Percentiles rank a stretch among this genome's conserved stretches.
These are phyloP conservation scores for Amaranthus palmeri DNA, from an alignment of 148 eudicot genomes.

Conservation along the genomic window DNA sequence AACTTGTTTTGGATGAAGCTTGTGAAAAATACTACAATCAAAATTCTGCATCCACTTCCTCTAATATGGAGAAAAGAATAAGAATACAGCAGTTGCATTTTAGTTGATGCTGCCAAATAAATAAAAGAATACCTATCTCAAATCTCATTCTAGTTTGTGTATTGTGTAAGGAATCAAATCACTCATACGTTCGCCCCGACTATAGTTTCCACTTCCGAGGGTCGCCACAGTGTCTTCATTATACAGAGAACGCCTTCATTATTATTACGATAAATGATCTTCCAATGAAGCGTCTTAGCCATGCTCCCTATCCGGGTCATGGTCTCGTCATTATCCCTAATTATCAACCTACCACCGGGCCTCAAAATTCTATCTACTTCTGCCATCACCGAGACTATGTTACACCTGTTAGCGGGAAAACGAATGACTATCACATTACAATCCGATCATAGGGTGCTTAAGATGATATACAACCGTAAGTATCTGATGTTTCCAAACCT, in stretches of 20 bases:
- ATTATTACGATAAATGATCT: slow-evolving; percentile 34
- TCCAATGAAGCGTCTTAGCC: slow-evolving; percentile 59
- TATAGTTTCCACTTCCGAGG: slow-evolving; percentile 46
- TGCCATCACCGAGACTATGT: slow-evolving; percentile 47
- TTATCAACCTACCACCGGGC: slow-evolving; percentile 53
- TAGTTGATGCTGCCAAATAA: background rate
- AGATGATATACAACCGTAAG: background rate
- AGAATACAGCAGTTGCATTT: slow-evolving; percentile 1
- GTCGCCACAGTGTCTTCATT: slow-evolving; percentile 66
- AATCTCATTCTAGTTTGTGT: background rate
- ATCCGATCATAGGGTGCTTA: background rate
- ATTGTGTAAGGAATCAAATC: background rate
- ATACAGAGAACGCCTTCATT: slow-evolving; percentile 46
- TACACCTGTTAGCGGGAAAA: slow-evolving; percentile 43
- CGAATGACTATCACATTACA: background rate
- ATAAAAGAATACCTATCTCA: background rate
- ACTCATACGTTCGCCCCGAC: slow-evolving; percentile 37
- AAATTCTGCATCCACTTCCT: background rate
- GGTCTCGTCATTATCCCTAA: slow-evolving; percentile 48
- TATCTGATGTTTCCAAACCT: slow-evolving; percentile 27
- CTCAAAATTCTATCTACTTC: slow-evolving; percentile 66
- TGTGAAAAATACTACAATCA: too few species aligned
- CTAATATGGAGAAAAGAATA: background rate
- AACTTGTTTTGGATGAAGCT: too few species aligned
- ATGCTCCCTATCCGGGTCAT: slow-evolving; percentile 44